Base-by-base conservation (phyloP, 805 yeast species). In the Yarrowia sp. region DNA sequence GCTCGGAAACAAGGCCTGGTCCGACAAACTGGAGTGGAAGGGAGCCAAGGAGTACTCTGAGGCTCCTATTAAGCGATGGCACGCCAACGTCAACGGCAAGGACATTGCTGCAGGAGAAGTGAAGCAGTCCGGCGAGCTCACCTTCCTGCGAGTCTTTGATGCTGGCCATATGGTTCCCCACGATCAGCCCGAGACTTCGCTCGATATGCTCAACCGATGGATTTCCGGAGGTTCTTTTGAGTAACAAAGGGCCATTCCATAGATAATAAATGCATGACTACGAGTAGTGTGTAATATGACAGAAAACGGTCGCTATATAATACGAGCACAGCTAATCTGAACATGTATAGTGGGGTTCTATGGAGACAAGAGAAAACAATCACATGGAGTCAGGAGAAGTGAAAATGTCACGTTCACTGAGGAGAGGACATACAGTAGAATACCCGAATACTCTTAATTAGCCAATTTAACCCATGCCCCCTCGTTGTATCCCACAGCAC, bases 151-250 rank as follows among this genome's bases (percentile, higher is more conserved):
- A 78, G 86, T 93, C 9, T 93, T 83, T 75, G 94, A 87, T 72
- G 98, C 96, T 68, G 98, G 98, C 36, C 98, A 94, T 80, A 92
- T 93, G 97, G 97, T 92, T 72, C 98, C 98, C 19, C 89, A 81
- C 75, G 93, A 93, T 79, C 94, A 90, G 81, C 97, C 97, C n/a
- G 87, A 85, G 74, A 83, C 84, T 75, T 81, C 97, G 2, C 82
- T 90, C 72, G 92, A 86, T 69, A 88, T 93, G 92, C 85, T 93
- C 72, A 90, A 91, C 82, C 84, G 89, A 77, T 94, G 98, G 98
- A 79, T 91, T 61, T 72, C 79, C 52, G 97, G 71, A 3, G 55
- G 59, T 3, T 61, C 36, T 41, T 56, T 56, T 59, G 48, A 42
- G 14, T 55, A 55, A 22, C 35, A 26, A 26, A 26, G 32, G 32